These are phyloP conservation scores for Berberis vulgaris DNA, from an alignment of 164 flowering plant species.

Conservation along the genomic window DNA sequence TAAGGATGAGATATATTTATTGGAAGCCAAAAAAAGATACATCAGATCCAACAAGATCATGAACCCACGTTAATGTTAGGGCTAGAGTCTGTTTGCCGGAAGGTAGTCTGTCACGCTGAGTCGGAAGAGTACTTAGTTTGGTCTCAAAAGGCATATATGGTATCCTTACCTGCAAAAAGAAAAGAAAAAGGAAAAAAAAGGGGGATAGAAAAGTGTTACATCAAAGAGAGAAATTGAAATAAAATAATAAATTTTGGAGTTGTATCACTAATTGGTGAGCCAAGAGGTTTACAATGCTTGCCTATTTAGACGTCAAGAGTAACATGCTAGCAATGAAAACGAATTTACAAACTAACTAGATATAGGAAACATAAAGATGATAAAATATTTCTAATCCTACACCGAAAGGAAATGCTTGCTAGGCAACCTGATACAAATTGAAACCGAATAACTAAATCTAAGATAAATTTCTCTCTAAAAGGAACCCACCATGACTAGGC, in stretches of 20 bases:
- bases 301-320: too few relatives aligned
- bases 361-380: too few relatives aligned
- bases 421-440: too few relatives aligned
- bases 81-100: slow-evolving; percentile 89
- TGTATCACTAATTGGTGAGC: too few relatives aligned
- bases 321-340: too few relatives aligned
- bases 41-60: background rate
- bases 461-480: too few relatives aligned
- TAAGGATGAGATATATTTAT: background rate
- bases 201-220: background rate
- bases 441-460: too few relatives aligned
- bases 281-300: too few relatives aligned
- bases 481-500: too few relatives aligned
- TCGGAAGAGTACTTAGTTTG: slow-evolving; percentile 54
- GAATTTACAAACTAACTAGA: too few relatives aligned
- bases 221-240: background rate
- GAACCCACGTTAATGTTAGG: slow-evolving; percentile 59
- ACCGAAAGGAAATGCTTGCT: too few relatives aligned
- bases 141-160: slow-evolving; percentile 73
- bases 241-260: background rate
- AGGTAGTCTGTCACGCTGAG: slow-evolving; percentile 72
- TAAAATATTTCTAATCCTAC: too few relatives aligned
- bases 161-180: slow-evolving; percentile 52
- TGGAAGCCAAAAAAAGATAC: slow-evolving; percentile 3
- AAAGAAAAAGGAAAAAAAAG: background rate